phyloP scores from a whole-genome alignment of 352 stramenopile genomes.

The Globisporangium apiculatum region DNA sequence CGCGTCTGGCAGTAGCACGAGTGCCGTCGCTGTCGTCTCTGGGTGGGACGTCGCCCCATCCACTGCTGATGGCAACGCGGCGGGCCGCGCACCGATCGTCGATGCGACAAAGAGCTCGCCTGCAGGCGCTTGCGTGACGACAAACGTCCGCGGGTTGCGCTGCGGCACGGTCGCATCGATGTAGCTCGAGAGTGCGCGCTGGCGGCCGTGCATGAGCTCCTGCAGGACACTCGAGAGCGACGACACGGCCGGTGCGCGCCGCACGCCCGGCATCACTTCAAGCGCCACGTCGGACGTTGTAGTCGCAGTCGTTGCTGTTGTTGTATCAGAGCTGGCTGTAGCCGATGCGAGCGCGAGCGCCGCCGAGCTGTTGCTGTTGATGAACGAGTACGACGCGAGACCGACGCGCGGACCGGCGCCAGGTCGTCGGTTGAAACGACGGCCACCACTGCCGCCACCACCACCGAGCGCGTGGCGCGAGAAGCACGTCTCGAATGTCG shows the following conservation, averaged over 20 bases:
- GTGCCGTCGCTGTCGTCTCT: neutral
- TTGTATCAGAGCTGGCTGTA: neutral
- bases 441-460: neutral
- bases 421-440: constrained; percentile 3
- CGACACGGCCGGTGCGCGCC: constrained; percentile 20
- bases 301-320: neutral
- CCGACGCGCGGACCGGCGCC: constrained; percentile 6
- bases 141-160: constrained; percentile 24
- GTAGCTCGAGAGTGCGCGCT: constrained; percentile 30
- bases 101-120: constrained; percentile 36
- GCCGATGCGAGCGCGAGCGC: constrained; percentile 3
- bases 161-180: constrained; percentile 31
- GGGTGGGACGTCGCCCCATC: neutral
- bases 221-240: constrained; percentile 44
- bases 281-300: too few relatives aligned
- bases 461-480: constrained; percentile 16
- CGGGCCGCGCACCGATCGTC: constrained; percentile 19
- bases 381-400: constrained; percentile 13
- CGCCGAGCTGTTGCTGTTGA: constrained; percentile 9
- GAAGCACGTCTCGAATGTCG: constrained; percentile 42
- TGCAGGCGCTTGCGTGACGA: constrained; percentile 26
- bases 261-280: neutral
- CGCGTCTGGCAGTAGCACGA: neutral
- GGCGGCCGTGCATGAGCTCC: constrained; percentile 38
- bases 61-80: constrained; percentile 25